These are phyloP conservation scores for Populus davidiana DNA, from an alignment of 345 rosid species.

Conservation along the genomic window DNA sequence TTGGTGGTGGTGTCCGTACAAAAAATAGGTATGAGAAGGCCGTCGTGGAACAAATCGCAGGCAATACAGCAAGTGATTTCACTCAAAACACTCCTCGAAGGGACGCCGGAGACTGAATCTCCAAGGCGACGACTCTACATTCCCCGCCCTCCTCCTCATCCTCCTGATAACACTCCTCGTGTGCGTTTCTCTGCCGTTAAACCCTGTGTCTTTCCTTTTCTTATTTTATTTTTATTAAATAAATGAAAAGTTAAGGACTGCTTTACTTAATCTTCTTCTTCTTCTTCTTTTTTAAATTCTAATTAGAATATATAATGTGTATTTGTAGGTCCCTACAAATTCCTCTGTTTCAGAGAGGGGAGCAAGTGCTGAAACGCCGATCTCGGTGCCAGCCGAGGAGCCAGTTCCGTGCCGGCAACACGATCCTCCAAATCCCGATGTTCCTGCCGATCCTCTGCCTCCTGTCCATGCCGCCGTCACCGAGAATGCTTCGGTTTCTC, in stretches of 20 bases:
- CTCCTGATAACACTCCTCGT: slow-evolving; percentile 14
- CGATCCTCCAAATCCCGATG: slow-evolving; percentile 19
- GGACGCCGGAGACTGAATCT: slow-evolving; percentile 30
- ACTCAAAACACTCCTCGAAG: slow-evolving; percentile 39
- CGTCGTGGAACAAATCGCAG: slow-evolving; percentile 61
- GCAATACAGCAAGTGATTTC: slow-evolving; percentile 55
- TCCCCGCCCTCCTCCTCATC: slow-evolving; percentile 10
- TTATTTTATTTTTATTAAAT: neutral
- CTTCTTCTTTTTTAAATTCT: neutral
- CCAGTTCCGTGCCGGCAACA: slow-evolving; percentile 9
- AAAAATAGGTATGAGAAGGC: slow-evolving; percentile 47
- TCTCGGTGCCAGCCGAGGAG: slow-evolving; percentile 16
- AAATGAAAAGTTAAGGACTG: slow-evolving; percentile 6
- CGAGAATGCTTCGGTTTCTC: slow-evolving; percentile 26
- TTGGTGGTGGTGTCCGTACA: neutral
- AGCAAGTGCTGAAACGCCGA: slow-evolving; percentile 13
- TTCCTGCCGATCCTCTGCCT: slow-evolving; percentile 6
- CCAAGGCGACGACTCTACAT: slow-evolving; percentile 26
- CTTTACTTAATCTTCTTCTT: neutral
- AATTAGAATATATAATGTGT: neutral
- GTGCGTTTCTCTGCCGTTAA: slow-evolving; percentile 12
- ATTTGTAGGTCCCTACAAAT: slow-evolving; percentile 28
- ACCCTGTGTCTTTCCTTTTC: neutral
- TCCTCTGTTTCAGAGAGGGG: slow-evolving; percentile 28
- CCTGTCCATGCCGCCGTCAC: slow-evolving; percentile 13